Evolutionary conservation across 2,329 filamentous ascomycete genomes (phyloP), one percentile per base, ranked within the genome.

Genomic region (Aureobasidium musti): DNA sequence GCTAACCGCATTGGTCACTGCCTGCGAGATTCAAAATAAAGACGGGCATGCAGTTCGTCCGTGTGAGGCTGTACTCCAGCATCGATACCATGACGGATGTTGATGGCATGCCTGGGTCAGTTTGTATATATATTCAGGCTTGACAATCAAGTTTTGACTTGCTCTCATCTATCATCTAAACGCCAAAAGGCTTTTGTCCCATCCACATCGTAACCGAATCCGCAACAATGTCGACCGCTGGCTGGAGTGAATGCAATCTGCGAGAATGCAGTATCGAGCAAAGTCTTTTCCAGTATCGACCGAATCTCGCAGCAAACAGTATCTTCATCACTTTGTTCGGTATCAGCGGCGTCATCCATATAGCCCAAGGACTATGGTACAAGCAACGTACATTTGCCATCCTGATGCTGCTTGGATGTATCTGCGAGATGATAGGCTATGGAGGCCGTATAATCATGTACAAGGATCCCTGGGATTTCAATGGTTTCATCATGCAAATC

Each of bases 391-490:
- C 77, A 57, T 88, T 86, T 75, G 78, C 79, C 63, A 69, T 83
- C n/a, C 81, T 82, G 52, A 82, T 89, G 77, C 65, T 79, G 1
- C 75, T 82, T 0, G 87, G 87, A 7, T 78, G 84, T 21, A 57
- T 82, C 47, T 79, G 81, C 37, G 87, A 89, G 74, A 75, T 87
- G 17, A 69, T 87, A 28, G 87, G 87, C 13, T 89, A 90, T 69
- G 76, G 75, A 0, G 87, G 83, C 2, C 81, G 88, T 11, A 76
- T 89, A 37, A 77, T 83, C 71, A 82, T 85, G 72, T 82, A 82
- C 72, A 59, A 81, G 43, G 82, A 89, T 71, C 78, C 78, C 0
- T 82, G 80, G 69, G 65, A 67, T 11, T 73, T 72, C 33, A 68
- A 72, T 52, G 82, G 81, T 3, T 88, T 78, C 67, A 72, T 79